Conservation (phyloP, 768 basidiomycete genomes). For the Boletus subcaerulescens region DNA sequence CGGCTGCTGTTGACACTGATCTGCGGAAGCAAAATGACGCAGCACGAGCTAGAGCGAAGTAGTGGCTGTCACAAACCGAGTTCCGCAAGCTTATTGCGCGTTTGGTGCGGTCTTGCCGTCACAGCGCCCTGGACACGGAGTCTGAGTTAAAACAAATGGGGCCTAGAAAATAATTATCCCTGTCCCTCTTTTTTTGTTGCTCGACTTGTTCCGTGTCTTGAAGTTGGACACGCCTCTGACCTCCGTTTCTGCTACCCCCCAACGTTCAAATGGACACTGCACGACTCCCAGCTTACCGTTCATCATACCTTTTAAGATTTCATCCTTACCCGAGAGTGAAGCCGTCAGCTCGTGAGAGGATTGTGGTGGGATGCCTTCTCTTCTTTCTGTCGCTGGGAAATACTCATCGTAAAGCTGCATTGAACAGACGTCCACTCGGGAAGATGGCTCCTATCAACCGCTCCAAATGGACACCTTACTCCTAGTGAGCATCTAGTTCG, state of each 20-base stretch:
- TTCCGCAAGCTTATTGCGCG: conserved; percentile 16
- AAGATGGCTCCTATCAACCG: not conserved
- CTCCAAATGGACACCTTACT: not conserved
- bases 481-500: conserved; percentile 5
- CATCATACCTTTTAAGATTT: conserved; percentile 27
- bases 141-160: conserved; percentile 19
- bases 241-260: not conserved
- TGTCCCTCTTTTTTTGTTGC: not conserved
- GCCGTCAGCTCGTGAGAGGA: conserved; percentile 22
- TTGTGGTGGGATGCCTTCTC: conserved; percentile 16
- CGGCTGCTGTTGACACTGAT: not conserved
- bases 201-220: conserved; percentile 3
- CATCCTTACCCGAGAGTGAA: conserved; percentile 30
- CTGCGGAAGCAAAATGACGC: conserved; percentile 18
- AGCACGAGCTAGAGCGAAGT: not conserved
- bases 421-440: conserved; percentile 9
- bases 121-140: conserved; percentile 21
- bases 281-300: conserved; percentile 25
- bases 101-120: conserved; percentile 30
- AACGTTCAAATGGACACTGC: conserved; percentile 15
- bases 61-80: conserved; percentile 15
- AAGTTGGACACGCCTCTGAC: not conserved
- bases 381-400: conserved; percentile 6
- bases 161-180: not conserved
- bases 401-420: conserved; percentile 1